phyloP scores from a whole-genome alignment of 768 basidiomycete genomes.

The Xerocomellus dryophilus region DNA sequence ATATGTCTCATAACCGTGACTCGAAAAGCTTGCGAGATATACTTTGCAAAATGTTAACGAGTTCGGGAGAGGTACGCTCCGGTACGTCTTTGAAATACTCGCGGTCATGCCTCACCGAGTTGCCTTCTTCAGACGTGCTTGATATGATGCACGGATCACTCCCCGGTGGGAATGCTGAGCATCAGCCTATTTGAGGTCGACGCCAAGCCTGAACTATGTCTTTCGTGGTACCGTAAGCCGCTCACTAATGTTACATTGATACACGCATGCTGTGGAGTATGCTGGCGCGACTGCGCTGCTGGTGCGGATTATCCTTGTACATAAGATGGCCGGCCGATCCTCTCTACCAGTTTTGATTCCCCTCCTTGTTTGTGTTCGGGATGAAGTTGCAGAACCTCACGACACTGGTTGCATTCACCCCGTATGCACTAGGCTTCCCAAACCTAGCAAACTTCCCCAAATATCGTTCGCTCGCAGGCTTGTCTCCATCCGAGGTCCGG shows the following conservation, averaged over 20 bases:
- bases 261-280: too few species aligned
- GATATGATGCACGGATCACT: constrained; percentile 72
- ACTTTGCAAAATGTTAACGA: too few species aligned
- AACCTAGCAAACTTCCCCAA: constrained; percentile 17
- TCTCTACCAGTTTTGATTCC: too few species aligned
- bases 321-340: too few species aligned
- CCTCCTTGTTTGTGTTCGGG: not conserved
- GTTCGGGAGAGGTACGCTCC: too few species aligned
- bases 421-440: constrained; percentile 11
- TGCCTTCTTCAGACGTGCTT: constrained; percentile 58
- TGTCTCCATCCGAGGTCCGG: constrained; percentile 16
- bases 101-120: not conserved
- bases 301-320: too few species aligned
- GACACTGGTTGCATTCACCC: not conserved
- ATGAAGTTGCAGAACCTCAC: constrained; percentile 11
- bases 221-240: constrained; percentile 46
- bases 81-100: too few species aligned
- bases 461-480: constrained; percentile 22
- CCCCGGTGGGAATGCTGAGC: constrained; percentile 79
- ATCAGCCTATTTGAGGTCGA: not conserved
- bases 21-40: too few species aligned
- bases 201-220: constrained; percentile 3
- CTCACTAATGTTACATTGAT: too few species aligned
- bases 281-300: too few species aligned
- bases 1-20: too few species aligned